A percentile compares a stretch with the other conserved stretches of the same genome.
These are phyloP conservation scores for Wickerhamomyces queroliae DNA, from an alignment of 805 yeast genomes.

Conservation along the genomic window DNA sequence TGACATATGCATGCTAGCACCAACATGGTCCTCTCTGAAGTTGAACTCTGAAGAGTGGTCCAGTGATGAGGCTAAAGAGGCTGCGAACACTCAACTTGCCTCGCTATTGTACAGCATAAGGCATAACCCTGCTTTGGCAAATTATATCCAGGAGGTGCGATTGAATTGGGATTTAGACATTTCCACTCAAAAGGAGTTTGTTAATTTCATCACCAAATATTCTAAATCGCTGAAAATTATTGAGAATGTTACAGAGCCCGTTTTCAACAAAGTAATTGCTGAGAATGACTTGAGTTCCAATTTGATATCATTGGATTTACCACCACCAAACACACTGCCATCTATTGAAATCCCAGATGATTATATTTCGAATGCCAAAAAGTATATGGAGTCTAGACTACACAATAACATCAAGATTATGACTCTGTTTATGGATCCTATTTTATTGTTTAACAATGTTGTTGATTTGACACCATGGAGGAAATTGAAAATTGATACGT, in stretches of 20 bases:
- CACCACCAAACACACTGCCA: slow-evolving; percentile 31
- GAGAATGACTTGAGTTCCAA: slow-evolving; percentile 19
- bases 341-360: slow-evolving; percentile 21
- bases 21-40: slow-evolving; percentile 32
- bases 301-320: slow-evolving; percentile 16
- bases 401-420: slow-evolving; percentile 22
- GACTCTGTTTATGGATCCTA: slow-evolving; percentile 34
- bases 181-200: slow-evolving; percentile 23
- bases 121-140: slow-evolving; percentile 15
- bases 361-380: slow-evolving; percentile 26
- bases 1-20: slow-evolving; percentile 27
- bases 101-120: slow-evolving; percentile 23
- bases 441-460: slow-evolving; percentile 29
- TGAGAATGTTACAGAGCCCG: slow-evolving; percentile 36
- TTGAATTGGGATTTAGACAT: slow-evolving; percentile 37
- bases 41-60: slow-evolving; percentile 1
- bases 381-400: slow-evolving; percentile 22
- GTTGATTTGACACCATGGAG: slow-evolving; percentile 8
- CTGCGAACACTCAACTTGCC: slow-evolving; percentile 25
- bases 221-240: slow-evolving; percentile 27
- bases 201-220: slow-evolving; percentile 21
- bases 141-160: slow-evolving; percentile 31
- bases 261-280: slow-evolving; percentile 29
- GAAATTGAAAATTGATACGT: slow-evolving; percentile 28
- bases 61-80: slow-evolving; percentile 17